A percentile compares a stretch with the other conserved stretches of the same genome.
phyloP scores from a whole-genome alignment of 2,329 filamentous ascomycete species.

The Penicillium brasilianum region DNA sequence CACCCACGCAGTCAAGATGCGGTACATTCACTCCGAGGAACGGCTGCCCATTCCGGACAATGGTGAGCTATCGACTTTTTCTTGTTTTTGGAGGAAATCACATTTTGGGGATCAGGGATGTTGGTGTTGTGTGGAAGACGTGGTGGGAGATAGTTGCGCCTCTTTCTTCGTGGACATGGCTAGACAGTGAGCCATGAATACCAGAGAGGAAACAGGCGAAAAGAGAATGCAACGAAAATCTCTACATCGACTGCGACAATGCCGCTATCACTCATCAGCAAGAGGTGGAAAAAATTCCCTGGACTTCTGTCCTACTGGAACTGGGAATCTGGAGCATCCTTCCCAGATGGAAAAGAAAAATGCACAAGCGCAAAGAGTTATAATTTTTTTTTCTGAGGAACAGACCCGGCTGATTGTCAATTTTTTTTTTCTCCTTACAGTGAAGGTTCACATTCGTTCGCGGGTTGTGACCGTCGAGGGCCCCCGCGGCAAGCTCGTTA shows the following conservation, averaged over 20 bases:
- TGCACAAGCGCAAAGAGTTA: background rate
- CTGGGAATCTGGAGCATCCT: background rate
- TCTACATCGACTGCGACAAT: slow-evolving; percentile 11
- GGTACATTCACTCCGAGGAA: slow-evolving; percentile 99
- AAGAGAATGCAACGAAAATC: background rate
- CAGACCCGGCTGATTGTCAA: slow-evolving; percentile 33
- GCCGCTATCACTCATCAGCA: slow-evolving; percentile 10
- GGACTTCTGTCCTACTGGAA: background rate
- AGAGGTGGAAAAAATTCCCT: slow-evolving; percentile 12
- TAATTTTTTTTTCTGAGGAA: background rate
- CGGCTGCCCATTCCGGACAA: slow-evolving; percentile 93
- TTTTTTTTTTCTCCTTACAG: slow-evolving; percentile 57
- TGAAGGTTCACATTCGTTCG: slow-evolving; percentile 98
- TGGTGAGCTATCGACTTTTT: slow-evolving; percentile 69
- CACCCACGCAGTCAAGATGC: slow-evolving; percentile 76
- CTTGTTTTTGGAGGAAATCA: slow-evolving; percentile 33
- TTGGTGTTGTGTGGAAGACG: slow-evolving; percentile 12
- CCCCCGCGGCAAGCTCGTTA: slow-evolving; percentile 93
- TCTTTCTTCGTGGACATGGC: slow-evolving; percentile 3
- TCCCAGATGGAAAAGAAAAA: background rate
- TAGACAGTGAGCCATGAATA: slow-evolving; percentile 5
- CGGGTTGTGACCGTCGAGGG: slow-evolving; percentile 96
- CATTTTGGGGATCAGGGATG: slow-evolving; percentile 9
- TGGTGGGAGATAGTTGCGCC: slow-evolving; percentile 22
- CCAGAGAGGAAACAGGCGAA: background rate